A percentile compares a stretch with the other conserved stretches of the same genome.
Conservation (phyloP, 305 asterid species). For the Stenogyne calaminthoides region DNA sequence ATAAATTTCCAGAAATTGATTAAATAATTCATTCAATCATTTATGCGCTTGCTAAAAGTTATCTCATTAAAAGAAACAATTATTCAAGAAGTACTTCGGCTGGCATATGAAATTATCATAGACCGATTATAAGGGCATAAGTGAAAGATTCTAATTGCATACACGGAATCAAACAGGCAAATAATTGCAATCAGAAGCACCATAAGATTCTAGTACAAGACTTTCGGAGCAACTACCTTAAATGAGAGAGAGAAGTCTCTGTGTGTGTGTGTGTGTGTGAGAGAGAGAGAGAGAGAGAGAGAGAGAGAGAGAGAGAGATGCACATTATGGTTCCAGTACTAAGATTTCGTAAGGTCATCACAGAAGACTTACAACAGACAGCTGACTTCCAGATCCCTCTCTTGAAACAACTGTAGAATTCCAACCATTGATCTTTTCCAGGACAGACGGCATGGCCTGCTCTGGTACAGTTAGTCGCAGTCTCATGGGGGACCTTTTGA, state of each 20-base stretch:
- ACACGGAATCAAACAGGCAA: neutral
- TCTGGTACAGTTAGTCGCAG: conserved; percentile 64
- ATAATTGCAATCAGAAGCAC: conserved; percentile 1
- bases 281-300: neutral
- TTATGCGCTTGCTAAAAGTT: neutral
- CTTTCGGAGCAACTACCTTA: neutral
- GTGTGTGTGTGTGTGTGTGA: too few species aligned
- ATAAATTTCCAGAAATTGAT: neutral
- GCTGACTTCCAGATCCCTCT: conserved; percentile 72
- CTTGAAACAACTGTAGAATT: conserved; percentile 57
- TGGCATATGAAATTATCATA: neutral
- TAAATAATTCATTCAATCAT: neutral
- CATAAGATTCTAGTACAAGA: neutral
- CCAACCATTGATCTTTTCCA: conserved; percentile 72
- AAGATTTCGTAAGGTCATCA: neutral
- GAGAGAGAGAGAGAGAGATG: too few species aligned
- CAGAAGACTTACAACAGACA: conserved; percentile 54
- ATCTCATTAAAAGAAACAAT: neutral
- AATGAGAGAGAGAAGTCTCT: neutral
- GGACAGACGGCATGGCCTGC: conserved; percentile 44
- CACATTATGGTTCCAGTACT: neutral
- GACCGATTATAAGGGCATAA: neutral
- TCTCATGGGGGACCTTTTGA: conserved; percentile 87
- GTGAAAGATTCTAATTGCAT: neutral
- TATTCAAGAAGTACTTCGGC: conserved; percentile 2